Percentiles rank a stretch among this genome's conserved stretches.
These are phyloP conservation scores for Kockiozyma suomiensis DNA, from an alignment of 805 yeast species.

Conservation along the genomic window DNA sequence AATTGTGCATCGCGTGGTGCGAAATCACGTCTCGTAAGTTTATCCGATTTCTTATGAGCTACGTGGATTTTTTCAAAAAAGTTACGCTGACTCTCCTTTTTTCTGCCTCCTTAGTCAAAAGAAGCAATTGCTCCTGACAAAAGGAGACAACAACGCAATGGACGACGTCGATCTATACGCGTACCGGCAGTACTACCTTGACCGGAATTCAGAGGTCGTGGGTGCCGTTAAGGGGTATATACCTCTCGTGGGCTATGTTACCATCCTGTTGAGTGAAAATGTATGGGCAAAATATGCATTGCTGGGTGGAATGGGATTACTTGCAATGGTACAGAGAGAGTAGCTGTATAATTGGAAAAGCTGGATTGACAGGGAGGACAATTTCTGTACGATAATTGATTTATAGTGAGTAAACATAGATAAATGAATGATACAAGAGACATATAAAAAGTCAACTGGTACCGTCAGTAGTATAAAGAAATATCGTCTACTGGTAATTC, in stretches of 20 bases:
- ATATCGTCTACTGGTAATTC: too few relatives aligned
- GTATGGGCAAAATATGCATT: conserved; percentile 77
- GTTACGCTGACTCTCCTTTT: too few relatives aligned
- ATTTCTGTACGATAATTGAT: neutral
- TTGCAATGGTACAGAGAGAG: conserved; percentile 58
- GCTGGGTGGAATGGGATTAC: conserved; percentile 68
- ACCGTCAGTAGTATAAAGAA: too few relatives aligned
- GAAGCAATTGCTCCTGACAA: conserved; percentile 62
- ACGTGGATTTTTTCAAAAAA: conserved; percentile 34
- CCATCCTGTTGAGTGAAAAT: conserved; percentile 88
- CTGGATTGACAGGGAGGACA: too few relatives aligned
- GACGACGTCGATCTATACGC: conserved; percentile 89
- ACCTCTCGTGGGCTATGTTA: conserved; percentile 87
- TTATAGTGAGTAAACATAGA: too few relatives aligned
- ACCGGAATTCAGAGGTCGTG: conserved; percentile 73
- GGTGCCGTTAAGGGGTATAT: conserved; percentile 88
- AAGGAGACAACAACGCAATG: conserved; percentile 93
- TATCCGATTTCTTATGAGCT: too few relatives aligned
- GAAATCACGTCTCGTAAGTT: conserved; percentile 67
- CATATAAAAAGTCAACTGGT: too few relatives aligned
- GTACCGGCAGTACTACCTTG: conserved; percentile 70
- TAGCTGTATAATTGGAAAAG: neutral
- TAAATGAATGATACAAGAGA: too few relatives aligned
- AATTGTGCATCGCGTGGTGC: conserved; percentile 92
- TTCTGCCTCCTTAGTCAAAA: too few relatives aligned